A percentile compares a stretch with the other conserved stretches of the same genome.
phyloP scores from a whole-genome alignment of 176 grass and related monocot species.

The Panicum miliaceum region DNA sequence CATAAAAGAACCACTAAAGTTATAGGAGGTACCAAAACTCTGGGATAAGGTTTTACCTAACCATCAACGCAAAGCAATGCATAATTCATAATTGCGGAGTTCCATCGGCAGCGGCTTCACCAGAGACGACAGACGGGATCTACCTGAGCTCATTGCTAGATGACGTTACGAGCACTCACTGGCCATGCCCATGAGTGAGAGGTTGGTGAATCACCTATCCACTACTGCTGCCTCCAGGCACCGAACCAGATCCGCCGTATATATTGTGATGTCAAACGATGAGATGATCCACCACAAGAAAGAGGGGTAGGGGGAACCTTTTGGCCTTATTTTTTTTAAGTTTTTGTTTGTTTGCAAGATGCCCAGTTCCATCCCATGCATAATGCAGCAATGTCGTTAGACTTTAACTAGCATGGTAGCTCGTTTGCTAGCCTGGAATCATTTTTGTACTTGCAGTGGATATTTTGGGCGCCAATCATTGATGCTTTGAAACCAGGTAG shows the following conservation, averaged over 20 bases:
- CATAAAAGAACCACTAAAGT: neutral
- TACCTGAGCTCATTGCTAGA: slow-evolving; percentile 14
- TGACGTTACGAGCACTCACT: slow-evolving; percentile 49
- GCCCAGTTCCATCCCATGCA: slow-evolving; percentile 8
- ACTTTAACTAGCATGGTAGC: slow-evolving; percentile 23
- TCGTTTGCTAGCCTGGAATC: slow-evolving; percentile 33
- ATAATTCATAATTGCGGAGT: neutral
- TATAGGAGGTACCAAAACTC: neutral
- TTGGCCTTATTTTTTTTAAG: neutral
- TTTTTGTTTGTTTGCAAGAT: neutral
- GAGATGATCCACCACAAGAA: slow-evolving; percentile 43
- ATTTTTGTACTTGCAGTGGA: slow-evolving; percentile 40
- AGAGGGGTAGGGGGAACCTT: neutral
- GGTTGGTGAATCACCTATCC: slow-evolving; percentile 49
- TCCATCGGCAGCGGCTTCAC: neutral
- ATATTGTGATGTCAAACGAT: slow-evolving; percentile 53
- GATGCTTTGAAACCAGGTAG: neutral
- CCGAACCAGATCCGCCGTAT: slow-evolving; percentile 49
- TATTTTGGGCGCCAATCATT: slow-evolving; percentile 44
- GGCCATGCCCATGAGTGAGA: neutral
- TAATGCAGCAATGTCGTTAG: neutral
- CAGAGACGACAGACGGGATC: slow-evolving; percentile 32
- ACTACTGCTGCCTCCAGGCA: slow-evolving; percentile 28
- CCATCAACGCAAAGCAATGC: neutral
- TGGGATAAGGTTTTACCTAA: neutral